A percentile compares a stretch with the other conserved stretches of the same genome.
phyloP scores from a whole-genome alignment of 192 early-diverging fungal genomes.

The Phycomyces blakesleeanus region DNA sequence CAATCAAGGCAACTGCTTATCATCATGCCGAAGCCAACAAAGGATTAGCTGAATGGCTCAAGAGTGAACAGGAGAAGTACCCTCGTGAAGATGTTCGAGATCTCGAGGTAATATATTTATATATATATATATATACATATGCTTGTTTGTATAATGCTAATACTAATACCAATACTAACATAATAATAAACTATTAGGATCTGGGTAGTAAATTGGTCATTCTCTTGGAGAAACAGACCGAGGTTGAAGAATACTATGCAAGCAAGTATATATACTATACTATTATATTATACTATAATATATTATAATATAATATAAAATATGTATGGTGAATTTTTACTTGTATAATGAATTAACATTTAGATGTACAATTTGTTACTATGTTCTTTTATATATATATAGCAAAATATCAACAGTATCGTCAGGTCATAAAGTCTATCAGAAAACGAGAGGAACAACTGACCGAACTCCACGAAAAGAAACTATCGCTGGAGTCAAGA shows the following conservation, averaged over 20 bases:
- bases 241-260: conserved; percentile 33
- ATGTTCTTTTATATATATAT: no score
- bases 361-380: no score
- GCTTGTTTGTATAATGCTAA: no score
- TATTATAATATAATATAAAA: no score
- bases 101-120: conserved; percentile 20
- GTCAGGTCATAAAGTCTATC: conserved; percentile 34
- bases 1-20: conserved; percentile 22
- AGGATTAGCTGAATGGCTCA: conserved; percentile 27
- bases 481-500: conserved; percentile 21
- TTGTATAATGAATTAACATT: no score
- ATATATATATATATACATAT: no score
- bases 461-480: conserved; percentile 34
- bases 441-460: conserved; percentile 27
- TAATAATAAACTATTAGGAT: no score
- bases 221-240: conserved; percentile 28
- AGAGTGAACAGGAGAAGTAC: conserved; percentile 11
- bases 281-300: no score
- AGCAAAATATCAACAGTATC: conserved; percentile 36
- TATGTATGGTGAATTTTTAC: no score
- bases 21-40: conserved; percentile 32
- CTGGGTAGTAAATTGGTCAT: conserved; percentile 29
- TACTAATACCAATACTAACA: no score
- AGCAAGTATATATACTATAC: conserved; percentile 15
- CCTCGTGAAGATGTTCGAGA: conserved; percentile 12